Percentiles rank a stretch among this genome's conserved stretches.
Evolutionary conservation across 345 rosid genomes (phyloP).

Genomic region (Hevea brasiliensis): DNA sequence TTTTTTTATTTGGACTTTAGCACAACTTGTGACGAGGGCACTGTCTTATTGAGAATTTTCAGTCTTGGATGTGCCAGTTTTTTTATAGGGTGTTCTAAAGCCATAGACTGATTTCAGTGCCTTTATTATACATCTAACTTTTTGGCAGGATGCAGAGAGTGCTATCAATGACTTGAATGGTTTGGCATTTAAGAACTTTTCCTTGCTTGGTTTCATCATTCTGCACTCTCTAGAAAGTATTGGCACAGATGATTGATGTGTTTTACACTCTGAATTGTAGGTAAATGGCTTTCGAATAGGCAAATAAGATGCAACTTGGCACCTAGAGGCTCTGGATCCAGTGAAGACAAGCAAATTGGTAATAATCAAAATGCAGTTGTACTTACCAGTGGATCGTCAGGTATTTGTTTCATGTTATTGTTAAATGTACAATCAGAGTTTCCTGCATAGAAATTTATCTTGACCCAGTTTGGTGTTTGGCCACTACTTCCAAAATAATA

Average conservation of each 20-base stretch:
- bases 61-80: background rate
- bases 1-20: background rate
- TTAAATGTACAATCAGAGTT: background rate
- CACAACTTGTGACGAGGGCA: background rate
- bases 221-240: background rate
- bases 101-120: background rate
- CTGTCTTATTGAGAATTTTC: background rate
- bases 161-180: conserved; percentile 31
- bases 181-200: background rate
- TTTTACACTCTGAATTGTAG: conserved; percentile 11
- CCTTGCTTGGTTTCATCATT: background rate
- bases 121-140: conserved; percentile 10
- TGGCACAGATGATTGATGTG: background rate
- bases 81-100: background rate
- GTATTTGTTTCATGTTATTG: conserved; percentile 3
- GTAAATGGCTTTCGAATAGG: conserved; percentile 37
- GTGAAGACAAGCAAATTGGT: conserved; percentile 30
- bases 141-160: conserved; percentile 31
- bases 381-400: conserved; percentile 34
- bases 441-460: background rate
- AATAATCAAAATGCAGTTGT: conserved; percentile 36
- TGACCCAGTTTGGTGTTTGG: background rate
- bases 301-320: conserved; percentile 41
- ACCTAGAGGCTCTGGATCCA: conserved; percentile 29
- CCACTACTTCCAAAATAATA: conserved; percentile 1